Conservation (phyloP, 371 early-diverging fungal genomes). For the Rhizopus delemar region DNA sequence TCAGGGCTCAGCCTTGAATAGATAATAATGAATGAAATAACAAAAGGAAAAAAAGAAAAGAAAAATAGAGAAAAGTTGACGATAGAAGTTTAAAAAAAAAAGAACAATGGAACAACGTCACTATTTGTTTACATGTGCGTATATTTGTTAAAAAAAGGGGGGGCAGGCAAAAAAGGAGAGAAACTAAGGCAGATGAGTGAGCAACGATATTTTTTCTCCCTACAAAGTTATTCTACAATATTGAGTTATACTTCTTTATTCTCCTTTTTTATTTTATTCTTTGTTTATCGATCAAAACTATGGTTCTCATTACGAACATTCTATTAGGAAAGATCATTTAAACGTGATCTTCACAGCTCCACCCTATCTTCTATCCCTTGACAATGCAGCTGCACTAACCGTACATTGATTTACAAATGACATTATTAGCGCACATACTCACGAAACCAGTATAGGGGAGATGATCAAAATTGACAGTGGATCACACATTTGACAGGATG, state of each 20-base stretch:
- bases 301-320: too few relatives aligned
- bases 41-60: constrained; percentile 2
- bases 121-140: not conserved
- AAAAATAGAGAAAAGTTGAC: not conserved
- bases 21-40: not conserved
- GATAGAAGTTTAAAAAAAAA: not conserved
- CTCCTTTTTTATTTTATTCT: not conserved
- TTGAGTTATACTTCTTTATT: not conserved
- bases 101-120: not conserved
- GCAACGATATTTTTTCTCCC: not conserved
- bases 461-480: too few relatives aligned
- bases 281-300: not conserved
- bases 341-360: too few relatives aligned
- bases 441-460: too few relatives aligned
- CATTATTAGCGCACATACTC: too few relatives aligned
- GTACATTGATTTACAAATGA: too few relatives aligned
- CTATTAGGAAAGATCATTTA: too few relatives aligned
- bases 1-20: constrained; percentile 5
- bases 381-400: constrained; percentile 5
- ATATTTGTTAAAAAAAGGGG: constrained; percentile 2
- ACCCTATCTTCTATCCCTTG: constrained; percentile 6
- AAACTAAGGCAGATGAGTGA: not conserved
- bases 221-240: not conserved
- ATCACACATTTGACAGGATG: too few relatives aligned
- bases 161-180: not conserved